Evolutionary conservation across 768 basidiomycete species (phyloP).

Genomic region (Mycena pura): DNA sequence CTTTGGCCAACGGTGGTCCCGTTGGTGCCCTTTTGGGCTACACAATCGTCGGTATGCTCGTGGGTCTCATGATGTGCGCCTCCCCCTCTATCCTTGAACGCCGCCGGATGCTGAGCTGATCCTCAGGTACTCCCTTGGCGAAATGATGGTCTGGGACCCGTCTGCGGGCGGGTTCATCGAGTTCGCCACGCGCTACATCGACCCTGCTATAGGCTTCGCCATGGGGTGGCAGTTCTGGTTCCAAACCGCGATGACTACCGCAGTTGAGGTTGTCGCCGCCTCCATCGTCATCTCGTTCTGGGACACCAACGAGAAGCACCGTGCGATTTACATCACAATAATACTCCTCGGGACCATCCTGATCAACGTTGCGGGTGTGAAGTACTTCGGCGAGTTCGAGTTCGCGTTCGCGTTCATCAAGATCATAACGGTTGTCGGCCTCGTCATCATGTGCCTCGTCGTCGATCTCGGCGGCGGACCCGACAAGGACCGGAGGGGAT

Average conservation of each 20-base stretch:
- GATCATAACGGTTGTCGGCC: slow-evolving; percentile 47
- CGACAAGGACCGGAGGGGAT: slow-evolving; percentile 43
- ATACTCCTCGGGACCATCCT: slow-evolving; percentile 35
- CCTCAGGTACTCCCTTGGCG: slow-evolving; percentile 30
- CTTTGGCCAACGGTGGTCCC: slow-evolving; percentile 51
- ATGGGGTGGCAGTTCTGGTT: slow-evolving; percentile 44
- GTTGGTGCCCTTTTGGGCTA: slow-evolving; percentile 54
- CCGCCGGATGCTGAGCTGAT: neutral
- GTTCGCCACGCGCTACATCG: slow-evolving; percentile 38
- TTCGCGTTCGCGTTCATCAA: slow-evolving; percentile 53
- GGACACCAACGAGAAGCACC: slow-evolving; percentile 36
- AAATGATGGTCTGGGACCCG: slow-evolving; percentile 37
- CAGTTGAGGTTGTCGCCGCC: slow-evolving; percentile 45
- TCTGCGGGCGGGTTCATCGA: slow-evolving; percentile 36
- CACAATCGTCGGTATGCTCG: slow-evolving; percentile 44
- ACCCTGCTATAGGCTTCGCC: slow-evolving; percentile 44
- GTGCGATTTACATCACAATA: slow-evolving; percentile 41
- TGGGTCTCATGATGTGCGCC: slow-evolving; percentile 36
- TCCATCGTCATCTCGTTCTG: slow-evolving; percentile 48
- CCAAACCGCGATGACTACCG: slow-evolving; percentile 36
- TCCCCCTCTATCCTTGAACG: no score
- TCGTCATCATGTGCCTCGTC: slow-evolving; percentile 54
- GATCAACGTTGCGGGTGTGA: slow-evolving; percentile 36
- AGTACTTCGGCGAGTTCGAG: slow-evolving; percentile 32
- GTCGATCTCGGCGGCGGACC: slow-evolving; percentile 59